Conservation (phyloP, 1,284 basidiomycete genomes). For the Leccinum holopus region DNA sequence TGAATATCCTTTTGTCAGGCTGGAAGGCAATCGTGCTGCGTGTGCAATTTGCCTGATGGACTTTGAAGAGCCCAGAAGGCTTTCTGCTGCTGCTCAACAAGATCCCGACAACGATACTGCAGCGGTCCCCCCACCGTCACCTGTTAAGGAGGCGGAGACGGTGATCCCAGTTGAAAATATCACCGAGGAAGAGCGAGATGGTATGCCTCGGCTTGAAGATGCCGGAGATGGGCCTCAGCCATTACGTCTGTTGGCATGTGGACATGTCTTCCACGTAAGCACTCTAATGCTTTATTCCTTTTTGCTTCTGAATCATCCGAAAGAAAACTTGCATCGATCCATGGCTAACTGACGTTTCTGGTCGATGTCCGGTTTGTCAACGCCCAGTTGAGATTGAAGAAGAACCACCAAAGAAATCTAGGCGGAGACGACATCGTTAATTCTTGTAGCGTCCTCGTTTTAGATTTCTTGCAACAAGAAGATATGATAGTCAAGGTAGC, state of each 20-base stretch:
- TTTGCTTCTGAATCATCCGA: slow-evolving; percentile 7
- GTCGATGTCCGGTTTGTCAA: slow-evolving; percentile 76
- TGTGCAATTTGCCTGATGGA: slow-evolving; percentile 83
- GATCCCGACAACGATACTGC: slow-evolving; percentile 21
- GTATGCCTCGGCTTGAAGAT: slow-evolving; percentile 54
- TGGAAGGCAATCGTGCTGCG: slow-evolving; percentile 75
- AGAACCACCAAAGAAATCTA: slow-evolving; percentile 32
- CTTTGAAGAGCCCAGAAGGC: slow-evolving; percentile 68
- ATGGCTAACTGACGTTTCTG: slow-evolving; percentile 76
- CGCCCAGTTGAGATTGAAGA: slow-evolving; percentile 51
- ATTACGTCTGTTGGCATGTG: slow-evolving; percentile 66
- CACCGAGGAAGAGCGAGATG: slow-evolving; percentile 40
- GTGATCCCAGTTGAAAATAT: slow-evolving; percentile 41
- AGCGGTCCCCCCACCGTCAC: slow-evolving; percentile 10
- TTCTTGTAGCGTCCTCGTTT: slow-evolving; percentile 5
- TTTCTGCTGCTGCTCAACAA: slow-evolving; percentile 30
- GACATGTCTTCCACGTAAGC: slow-evolving; percentile 82
- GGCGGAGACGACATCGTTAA: slow-evolving; percentile 29
- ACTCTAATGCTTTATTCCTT: neutral
- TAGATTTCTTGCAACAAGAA: slow-evolving; percentile 12
- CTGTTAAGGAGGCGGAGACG: slow-evolving; percentile 16
- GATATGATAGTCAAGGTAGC: slow-evolving; percentile 33
- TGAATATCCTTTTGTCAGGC: slow-evolving; percentile 61
- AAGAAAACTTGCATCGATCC: slow-evolving; percentile 80
- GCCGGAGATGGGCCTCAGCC: slow-evolving; percentile 74